Evolutionary conservation across 177 flowering plant species (phyloP).

Genomic region (Vitis hybrid): DNA sequence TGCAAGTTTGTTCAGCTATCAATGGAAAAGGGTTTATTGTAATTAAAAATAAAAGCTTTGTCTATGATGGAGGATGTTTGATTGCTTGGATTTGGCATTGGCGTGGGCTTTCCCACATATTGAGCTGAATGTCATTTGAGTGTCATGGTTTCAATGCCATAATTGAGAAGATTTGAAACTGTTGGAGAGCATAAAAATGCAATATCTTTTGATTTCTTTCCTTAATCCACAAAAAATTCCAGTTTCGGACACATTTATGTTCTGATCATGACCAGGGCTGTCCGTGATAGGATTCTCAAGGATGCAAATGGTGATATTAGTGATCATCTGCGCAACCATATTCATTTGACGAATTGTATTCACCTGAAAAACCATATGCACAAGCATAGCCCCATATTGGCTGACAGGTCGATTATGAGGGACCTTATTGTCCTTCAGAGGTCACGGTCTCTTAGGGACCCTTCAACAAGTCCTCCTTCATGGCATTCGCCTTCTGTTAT

Average conservation of each 20-base stretch:
- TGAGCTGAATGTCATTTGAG: neutral
- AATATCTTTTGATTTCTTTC: constrained; percentile 18
- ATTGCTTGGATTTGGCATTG: constrained; percentile 15
- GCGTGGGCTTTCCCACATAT: neutral
- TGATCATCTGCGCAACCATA: constrained; percentile 90
- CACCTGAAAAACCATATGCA: constrained; percentile 98
- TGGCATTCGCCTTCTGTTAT: constrained; percentile 78
- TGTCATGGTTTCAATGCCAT: constrained; percentile 1
- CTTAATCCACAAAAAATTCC: constrained; percentile 16
- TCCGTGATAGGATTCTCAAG: constrained; percentile 66
- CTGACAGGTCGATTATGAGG: constrained; percentile 78
- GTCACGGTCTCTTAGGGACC: constrained; percentile 88
- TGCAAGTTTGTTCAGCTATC: neutral
- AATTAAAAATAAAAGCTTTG: neutral
- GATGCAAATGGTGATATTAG: constrained; percentile 80
- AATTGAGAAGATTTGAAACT: constrained; percentile 18
- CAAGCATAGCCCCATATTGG: constrained; percentile 67
- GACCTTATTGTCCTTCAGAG: constrained; percentile 86
- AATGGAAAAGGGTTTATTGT: constrained; percentile 1
- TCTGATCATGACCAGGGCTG: constrained; percentile 83
- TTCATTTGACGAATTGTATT: constrained; percentile 91
- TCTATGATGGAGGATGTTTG: constrained; percentile 5
- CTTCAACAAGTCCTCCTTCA: constrained; percentile 85
- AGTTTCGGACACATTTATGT: constrained; percentile 18
- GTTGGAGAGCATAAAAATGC: constrained; percentile 23